Conservation (phyloP, 768 basidiomycete genomes). For the Tricholoma sp. region DNA sequence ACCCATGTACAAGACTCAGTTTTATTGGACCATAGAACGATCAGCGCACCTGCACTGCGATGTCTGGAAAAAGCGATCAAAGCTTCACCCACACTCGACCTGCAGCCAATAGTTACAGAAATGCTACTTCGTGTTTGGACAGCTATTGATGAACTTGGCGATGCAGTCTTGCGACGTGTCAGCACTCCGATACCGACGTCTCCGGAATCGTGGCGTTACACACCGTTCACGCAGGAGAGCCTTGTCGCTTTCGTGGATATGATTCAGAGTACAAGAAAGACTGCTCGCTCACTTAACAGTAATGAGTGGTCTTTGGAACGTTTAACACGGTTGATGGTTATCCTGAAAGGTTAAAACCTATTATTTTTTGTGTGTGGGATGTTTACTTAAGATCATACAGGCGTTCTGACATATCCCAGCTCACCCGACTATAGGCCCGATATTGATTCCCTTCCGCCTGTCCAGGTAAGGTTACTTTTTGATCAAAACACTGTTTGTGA, state of each 20-base stretch:
- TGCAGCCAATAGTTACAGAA: constrained; percentile 37
- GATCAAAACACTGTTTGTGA: background rate
- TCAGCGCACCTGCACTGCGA: constrained; percentile 81
- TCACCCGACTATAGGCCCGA: constrained; percentile 90
- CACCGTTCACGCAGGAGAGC: constrained; percentile 79
- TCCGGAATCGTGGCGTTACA: constrained; percentile 19
- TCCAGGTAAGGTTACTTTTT: constrained; percentile 50
- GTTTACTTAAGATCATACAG: constrained; percentile 29
- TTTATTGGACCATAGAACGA: constrained; percentile 55
- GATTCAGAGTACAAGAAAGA: constrained; percentile 52
- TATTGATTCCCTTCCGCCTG: constrained; percentile 72
- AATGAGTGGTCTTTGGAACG: constrained; percentile 64
- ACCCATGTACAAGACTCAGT: constrained; percentile 67
- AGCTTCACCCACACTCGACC: constrained; percentile 43
- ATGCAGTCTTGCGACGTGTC: constrained; percentile 34
- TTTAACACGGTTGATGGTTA: constrained; percentile 63
- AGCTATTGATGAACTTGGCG: constrained; percentile 63
- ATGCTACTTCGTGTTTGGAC: constrained; percentile 64
- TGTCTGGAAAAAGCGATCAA: constrained; percentile 77
- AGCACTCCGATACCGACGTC: constrained; percentile 13
- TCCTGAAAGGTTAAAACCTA: constrained; percentile 60
- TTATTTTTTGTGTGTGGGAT: background rate
- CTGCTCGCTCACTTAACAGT: constrained; percentile 42
- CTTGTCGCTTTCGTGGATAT: constrained; percentile 77
- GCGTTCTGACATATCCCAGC: constrained; percentile 70